Base-by-base conservation (phyloP, 2,329 filamentous ascomycete genomes). In the Meredithiella fracta region DNA sequence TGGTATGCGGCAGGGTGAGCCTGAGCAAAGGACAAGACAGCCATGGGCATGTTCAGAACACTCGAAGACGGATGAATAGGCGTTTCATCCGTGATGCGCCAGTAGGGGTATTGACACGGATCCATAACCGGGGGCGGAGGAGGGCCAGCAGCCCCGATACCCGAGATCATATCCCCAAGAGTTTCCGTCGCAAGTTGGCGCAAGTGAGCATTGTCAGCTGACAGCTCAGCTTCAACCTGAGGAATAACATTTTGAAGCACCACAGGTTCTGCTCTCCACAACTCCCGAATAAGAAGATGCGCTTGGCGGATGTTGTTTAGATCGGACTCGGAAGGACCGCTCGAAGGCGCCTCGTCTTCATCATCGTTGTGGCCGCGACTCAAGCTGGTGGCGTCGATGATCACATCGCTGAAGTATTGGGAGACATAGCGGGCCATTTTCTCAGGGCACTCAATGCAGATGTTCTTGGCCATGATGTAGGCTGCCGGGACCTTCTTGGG, bases 371-470 rank as follows among this genome's bases (percentile, higher is more conserved):
- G 79, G 17, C 74, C 72, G 40, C 75, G 76, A 56, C 75, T 72
- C 49, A 79, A 75, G 11, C 73, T 79, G 38, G 82, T 89, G 2
- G 89, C 86, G 65, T 96, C 89, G 60, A 97, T 82, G 58, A 98
- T 94, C 53, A 97, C 89, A 57, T 94, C 89, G 68, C 89, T 94
- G 67, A 98, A 98, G 67, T 97, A 98, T 64, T 94, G 89, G 62
- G 88, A 91, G 56, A 97, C 84, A 62, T 94, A 88, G 60, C 89
- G 84, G 1, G 88, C 84, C 91, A 98, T 96, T 68, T 94, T 94
- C 62, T 96, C 91, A 0, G 86, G 81, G 62, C 83, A 94, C 17
- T 79, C 79, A 63, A 89, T 92, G 72, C 92, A 98, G 47, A 98
- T 83, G 1, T 86, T 86, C 69, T 94, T 94, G 22, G 92, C 91